Conservation (phyloP, 1,139 yeast species). For the Hansenula sp. region DNA sequence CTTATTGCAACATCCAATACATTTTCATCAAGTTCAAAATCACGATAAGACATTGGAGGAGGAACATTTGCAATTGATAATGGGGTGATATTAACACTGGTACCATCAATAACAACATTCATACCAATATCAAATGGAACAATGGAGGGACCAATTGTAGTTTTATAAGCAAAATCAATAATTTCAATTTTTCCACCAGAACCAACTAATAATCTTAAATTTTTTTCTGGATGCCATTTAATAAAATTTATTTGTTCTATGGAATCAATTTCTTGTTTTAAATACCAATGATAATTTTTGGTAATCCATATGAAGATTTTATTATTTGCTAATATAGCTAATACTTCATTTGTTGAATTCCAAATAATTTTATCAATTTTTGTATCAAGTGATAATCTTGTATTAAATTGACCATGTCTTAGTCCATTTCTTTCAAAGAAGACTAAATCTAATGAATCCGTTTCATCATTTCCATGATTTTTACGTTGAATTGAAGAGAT, state of each 20-base stretch:
- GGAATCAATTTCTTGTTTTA: constrained; percentile 67
- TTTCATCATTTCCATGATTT: constrained; percentile 24
- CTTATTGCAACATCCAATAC: constrained; percentile 65
- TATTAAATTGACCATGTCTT: constrained; percentile 80
- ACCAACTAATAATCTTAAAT: constrained; percentile 67
- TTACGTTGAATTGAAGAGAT: constrained; percentile 79
- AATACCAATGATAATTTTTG: constrained; percentile 93
- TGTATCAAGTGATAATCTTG: constrained; percentile 55
- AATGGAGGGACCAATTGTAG: constrained; percentile 63
- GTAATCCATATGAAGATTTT: constrained; percentile 83
- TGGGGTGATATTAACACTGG: constrained; percentile 72
- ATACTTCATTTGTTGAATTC: constrained; percentile 79
- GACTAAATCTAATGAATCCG: constrained; percentile 43
- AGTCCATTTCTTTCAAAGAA: constrained; percentile 94
- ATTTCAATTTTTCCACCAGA: constrained; percentile 49
- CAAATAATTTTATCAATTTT: constrained; percentile 57
- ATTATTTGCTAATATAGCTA: constrained; percentile 61
- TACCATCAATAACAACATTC: constrained; percentile 78
- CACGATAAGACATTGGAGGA: constrained; percentile 85
- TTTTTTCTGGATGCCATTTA: constrained; percentile 89
- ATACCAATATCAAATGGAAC: constrained; percentile 74
- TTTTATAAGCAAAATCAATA: constrained; percentile 63
- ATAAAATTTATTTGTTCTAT: constrained; percentile 39
- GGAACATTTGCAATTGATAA: constrained; percentile 85
- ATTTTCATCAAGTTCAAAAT: constrained; percentile 46